These are phyloP conservation scores for Pilasporangium apinafurcum DNA, from an alignment of 352 stramenopile species.

Conservation along the genomic window DNA sequence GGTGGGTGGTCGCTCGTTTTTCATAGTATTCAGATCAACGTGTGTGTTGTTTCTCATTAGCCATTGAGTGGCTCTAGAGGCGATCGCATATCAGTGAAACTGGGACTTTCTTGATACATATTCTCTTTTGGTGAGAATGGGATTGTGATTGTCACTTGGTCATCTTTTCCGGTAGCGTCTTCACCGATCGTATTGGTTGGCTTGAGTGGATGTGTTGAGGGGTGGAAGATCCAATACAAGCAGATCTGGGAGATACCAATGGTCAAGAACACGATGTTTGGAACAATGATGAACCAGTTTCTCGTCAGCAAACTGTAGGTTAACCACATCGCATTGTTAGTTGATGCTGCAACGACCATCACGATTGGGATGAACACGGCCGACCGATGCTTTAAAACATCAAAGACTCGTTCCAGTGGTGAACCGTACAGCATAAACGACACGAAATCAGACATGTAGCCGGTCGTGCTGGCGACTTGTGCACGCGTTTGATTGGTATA, in stretches of 20 bases:
- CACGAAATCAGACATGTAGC: conserved; percentile 24
- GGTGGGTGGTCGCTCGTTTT: too few species aligned
- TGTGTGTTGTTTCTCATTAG: too few species aligned
- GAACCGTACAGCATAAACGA: conserved; percentile 30
- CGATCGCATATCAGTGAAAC: too few species aligned
- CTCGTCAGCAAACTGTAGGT: conserved; percentile 20
- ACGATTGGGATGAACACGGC: conserved; percentile 20
- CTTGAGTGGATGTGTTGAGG: conserved; percentile 12
- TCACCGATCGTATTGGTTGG: not conserved
- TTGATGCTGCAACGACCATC: conserved; percentile 14
- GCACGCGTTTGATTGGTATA: not conserved
- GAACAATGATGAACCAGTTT: conserved; percentile 20
- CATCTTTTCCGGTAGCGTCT: too few species aligned
- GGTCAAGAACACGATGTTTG: conserved; percentile 2
- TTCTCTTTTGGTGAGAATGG: too few species aligned
- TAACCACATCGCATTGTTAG: conserved; percentile 22
- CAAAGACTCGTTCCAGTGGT: conserved; percentile 25
- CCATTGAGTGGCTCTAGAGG: too few species aligned
- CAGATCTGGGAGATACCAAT: conserved; percentile 4
- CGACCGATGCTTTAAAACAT: conserved; percentile 34
- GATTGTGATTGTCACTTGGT: too few species aligned
- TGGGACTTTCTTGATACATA: too few species aligned
- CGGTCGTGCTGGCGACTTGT: conserved; percentile 12
- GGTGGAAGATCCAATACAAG: conserved; percentile 5
- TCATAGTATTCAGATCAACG: too few species aligned